Evolutionary conservation across 1,284 basidiomycete species (phyloP), one percentile per base, ranked within the genome.

Genomic region (Apiotrichum siamense): DNA sequence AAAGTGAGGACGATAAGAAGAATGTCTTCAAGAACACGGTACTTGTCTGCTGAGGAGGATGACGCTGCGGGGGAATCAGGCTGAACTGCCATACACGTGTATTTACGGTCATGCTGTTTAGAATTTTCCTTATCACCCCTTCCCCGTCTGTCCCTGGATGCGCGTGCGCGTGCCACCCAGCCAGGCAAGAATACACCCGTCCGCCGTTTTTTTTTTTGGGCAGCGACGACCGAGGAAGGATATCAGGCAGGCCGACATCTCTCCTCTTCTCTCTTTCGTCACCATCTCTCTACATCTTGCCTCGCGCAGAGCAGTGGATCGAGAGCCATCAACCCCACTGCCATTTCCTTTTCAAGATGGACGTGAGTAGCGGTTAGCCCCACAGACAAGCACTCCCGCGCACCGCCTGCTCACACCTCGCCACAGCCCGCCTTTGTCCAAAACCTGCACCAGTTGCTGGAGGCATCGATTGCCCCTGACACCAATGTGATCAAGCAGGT

Each of bases 401-500:
- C 12, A 15, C 4, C 38, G 23, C 23, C 17, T 10, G 3, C n/a
- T 39, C 18, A 39, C 39, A 48, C 47, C 45, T 17, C 33, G 11
- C 29, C 35, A n/a, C 50, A 59, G 57, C 51, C 57, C 46, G 50
- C 53, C 27, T 74, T 66, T 59, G 55, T 72, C 32, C 83, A 89
- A 75, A 81, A 81, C 63, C 78, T 97, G 58, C 88, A 92, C 76
- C 79, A 81, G 74, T 82, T 94, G 55, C 83, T 97, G 49, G 76
- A 86, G 61, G 87, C 89, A 69, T 86, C 85, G 29, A 87, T 85
- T 52, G 83, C 86, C 50, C 87, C 87, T 63, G 88, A 96, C 77
- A 96, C 92, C 35, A 79, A 80, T 56, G 79, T 85, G 65, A 82
- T 96, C 72, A 93, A 94, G 78, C 81, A 85, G 65, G 90, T 93